Evolutionary conservation across 1,284 basidiomycete species (phyloP).

Genomic region (Papiliotrema flavescens): DNA sequence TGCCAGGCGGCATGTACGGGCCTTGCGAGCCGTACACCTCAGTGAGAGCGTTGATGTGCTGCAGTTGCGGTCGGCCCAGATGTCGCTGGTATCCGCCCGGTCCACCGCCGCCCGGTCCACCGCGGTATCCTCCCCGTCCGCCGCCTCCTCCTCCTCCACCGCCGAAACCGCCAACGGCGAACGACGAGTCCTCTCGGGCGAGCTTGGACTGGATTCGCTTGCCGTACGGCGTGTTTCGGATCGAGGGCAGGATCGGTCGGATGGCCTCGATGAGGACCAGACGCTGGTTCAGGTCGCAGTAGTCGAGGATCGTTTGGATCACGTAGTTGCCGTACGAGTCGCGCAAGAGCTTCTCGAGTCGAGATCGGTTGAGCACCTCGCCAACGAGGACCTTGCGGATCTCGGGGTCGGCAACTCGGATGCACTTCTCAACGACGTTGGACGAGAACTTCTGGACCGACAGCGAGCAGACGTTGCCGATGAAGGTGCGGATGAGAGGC

Average conservation of each 20-base stretch:
- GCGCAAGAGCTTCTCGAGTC: conserved; percentile 90
- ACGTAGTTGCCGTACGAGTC: conserved; percentile 95
- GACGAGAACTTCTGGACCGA: conserved; percentile 81
- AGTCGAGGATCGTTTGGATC: conserved; percentile 91
- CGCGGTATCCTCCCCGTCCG: conserved; percentile 41
- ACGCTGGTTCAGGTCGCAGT: conserved; percentile 84
- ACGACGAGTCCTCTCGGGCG: conserved; percentile 77
- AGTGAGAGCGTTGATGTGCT: conserved; percentile 50
- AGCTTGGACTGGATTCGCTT: conserved; percentile 97
- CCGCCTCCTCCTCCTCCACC: conserved; percentile 37
- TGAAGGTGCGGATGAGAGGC: conserved; percentile 93
- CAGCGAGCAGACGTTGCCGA: conserved; percentile 94
- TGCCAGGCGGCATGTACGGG: conserved; percentile 33
- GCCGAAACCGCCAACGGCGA: conserved; percentile 51
- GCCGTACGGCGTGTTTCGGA: conserved; percentile 95
- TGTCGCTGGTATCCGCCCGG: conserved; percentile 39
- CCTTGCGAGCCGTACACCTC: conserved; percentile 47
- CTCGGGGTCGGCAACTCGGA: conserved; percentile 92
- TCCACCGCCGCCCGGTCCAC: conserved; percentile 22
- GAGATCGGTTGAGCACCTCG: conserved; percentile 89
- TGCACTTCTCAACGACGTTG: conserved; percentile 61
- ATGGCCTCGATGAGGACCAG: conserved; percentile 84
- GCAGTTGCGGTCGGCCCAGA: conserved; percentile 47
- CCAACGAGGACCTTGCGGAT: conserved; percentile 94
- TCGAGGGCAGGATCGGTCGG: conserved; percentile 90